These are phyloP conservation scores for Scleroderma citrinum DNA, from an alignment of 768 basidiomycete species.

Conservation along the genomic window DNA sequence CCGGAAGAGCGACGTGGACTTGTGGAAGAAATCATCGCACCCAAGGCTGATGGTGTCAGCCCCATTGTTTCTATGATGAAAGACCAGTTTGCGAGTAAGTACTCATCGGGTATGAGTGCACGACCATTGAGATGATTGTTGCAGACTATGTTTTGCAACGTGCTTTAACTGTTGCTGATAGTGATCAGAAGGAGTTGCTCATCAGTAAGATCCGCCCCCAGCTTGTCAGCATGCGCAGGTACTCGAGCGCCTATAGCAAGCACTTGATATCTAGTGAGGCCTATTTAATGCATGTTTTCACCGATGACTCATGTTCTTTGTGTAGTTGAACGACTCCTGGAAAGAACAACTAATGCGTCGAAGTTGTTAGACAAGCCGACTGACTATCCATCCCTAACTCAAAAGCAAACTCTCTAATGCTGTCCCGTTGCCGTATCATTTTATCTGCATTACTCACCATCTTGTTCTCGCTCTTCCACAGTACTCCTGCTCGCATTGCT, in stretches of 20 bases:
- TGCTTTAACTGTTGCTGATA: constrained; percentile 62
- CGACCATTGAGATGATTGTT: constrained; percentile 3
- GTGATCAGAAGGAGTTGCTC: constrained; percentile 64
- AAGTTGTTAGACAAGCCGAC: constrained; percentile 23
- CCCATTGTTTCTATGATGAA: constrained; percentile 70
- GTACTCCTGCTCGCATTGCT: constrained; percentile 30
- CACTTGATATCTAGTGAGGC: constrained; percentile 73
- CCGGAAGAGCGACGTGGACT: constrained; percentile 58
- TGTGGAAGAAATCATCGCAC: constrained; percentile 75
- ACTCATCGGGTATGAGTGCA: not conserved
- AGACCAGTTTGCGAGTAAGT: constrained; percentile 85
- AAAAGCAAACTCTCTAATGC: constrained; percentile 19
- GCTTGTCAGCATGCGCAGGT: constrained; percentile 63
- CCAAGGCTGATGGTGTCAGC: constrained; percentile 60
- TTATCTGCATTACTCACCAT: constrained; percentile 4
- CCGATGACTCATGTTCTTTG: constrained; percentile 5
- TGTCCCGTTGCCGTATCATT: not conserved
- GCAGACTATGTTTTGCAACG: constrained; percentile 85
- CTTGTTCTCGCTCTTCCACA: constrained; percentile 11
- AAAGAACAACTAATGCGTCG: constrained; percentile 37
- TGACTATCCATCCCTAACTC: constrained; percentile 25
- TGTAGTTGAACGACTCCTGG: constrained; percentile 65
- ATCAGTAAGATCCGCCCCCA: constrained; percentile 60
- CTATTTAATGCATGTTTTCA: not conserved
- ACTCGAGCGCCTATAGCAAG: constrained; percentile 70